A percentile compares a stretch with the other conserved stretches of the same genome.
Conservation (phyloP, 1,284 basidiomycete species). For the Ceratobasidium sp. region DNA sequence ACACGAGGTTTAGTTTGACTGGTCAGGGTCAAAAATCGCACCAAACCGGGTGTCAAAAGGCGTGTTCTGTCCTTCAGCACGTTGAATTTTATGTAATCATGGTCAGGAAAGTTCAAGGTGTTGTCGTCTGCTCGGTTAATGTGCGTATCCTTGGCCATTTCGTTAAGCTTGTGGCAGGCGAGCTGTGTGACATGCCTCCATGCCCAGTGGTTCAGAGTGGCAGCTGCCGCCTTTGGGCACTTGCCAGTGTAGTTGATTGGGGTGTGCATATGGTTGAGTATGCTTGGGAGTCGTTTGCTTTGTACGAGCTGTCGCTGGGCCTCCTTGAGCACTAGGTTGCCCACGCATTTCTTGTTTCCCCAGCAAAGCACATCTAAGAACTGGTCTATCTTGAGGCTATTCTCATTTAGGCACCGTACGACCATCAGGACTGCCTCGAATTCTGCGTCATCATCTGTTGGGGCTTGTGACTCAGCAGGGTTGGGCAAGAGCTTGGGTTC, state of each 20-base stretch:
- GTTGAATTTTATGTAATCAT: neutral
- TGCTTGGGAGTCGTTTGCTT: neutral
- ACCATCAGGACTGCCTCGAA: neutral
- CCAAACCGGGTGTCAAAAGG: neutral
- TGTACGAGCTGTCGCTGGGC: neutral
- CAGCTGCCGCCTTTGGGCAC: neutral
- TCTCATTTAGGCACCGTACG: neutral
- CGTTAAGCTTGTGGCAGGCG: neutral
- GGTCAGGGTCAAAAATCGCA: neutral
- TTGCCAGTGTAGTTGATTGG: neutral
- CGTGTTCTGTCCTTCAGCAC: neutral
- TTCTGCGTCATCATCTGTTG: neutral
- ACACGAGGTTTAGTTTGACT: neutral
- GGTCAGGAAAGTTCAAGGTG: neutral
- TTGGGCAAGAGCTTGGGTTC: neutral
- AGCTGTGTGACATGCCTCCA: neutral
- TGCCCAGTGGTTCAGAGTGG: neutral
- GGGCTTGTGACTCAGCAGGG: neutral
- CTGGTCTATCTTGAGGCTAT: neutral
- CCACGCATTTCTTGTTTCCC: neutral
- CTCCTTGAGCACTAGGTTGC: neutral
- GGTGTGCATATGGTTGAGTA: neutral
- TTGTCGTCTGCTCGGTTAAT: too few relatives aligned
- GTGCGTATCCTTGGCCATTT: neutral
- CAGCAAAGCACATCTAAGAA: neutral